phyloP scores from a whole-genome alignment of 2,329 filamentous ascomycete genomes.

The Epicoccum sorghinum region DNA sequence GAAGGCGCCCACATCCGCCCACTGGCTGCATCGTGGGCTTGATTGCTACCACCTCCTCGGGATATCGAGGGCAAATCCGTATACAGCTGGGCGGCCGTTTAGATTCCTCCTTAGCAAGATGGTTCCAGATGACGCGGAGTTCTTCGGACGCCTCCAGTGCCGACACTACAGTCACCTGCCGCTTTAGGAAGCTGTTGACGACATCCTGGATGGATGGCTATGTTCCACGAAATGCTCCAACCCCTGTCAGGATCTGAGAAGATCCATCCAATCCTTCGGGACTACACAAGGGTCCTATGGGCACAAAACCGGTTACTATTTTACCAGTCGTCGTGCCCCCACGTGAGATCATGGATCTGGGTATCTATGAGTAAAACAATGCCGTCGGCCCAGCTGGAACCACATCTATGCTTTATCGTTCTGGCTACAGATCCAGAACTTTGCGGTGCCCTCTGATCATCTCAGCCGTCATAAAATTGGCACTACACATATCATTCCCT shows the following conservation, averaged over 20 bases:
- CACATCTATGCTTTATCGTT: no score
- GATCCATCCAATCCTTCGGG: slow-evolving; percentile 1
- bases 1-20: slow-evolving; percentile 4
- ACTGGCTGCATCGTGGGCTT: slow-evolving; percentile 1
- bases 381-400: background rate
- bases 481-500: background rate
- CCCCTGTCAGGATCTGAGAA: slow-evolving; percentile 9
- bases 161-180: background rate
- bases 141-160: slow-evolving; percentile 9
- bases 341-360: background rate
- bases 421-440: background rate
- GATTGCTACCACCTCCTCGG: slow-evolving; percentile 1
- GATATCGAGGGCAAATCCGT: background rate
- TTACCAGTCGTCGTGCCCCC: background rate
- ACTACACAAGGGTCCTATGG: background rate
- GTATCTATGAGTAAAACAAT: background rate
- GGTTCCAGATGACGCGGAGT: slow-evolving; percentile 3
- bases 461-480: background rate
- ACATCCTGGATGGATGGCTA: background rate
- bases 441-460: background rate
- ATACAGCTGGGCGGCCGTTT: background rate
- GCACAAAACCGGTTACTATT: background rate
- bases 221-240: background rate
- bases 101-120: background rate
- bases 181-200: background rate